phyloP scores from a whole-genome alignment of 228 moss, liverwort and hornwort genomes.

The Sphagnum fallax region DNA sequence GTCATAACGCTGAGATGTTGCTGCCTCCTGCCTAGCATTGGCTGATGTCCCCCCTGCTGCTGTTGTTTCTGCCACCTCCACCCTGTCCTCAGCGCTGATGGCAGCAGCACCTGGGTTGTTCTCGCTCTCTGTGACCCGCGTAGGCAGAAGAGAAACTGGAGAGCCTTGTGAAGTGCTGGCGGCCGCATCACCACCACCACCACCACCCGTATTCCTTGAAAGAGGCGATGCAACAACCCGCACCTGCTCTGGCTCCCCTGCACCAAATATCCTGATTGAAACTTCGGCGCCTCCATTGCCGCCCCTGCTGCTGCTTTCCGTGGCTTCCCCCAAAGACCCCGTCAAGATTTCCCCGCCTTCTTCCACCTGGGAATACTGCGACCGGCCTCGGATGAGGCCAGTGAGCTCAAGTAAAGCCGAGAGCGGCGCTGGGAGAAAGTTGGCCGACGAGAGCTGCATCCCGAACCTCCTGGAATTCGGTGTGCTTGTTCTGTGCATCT shows the following conservation, averaged over 20 bases:
- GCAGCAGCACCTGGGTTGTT: slow-evolving; percentile 34
- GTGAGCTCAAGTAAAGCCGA: slow-evolving; percentile 47
- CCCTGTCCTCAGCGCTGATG: slow-evolving; percentile 70
- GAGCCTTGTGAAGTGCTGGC: slow-evolving; percentile 53
- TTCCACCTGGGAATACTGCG: slow-evolving; percentile 33
- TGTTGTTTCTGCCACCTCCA: slow-evolving; percentile 53
- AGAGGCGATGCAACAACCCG: slow-evolving; percentile 22
- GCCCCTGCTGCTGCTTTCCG: slow-evolving; percentile 23
- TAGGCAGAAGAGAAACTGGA: slow-evolving; percentile 56
- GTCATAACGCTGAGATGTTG: slow-evolving; percentile 78
- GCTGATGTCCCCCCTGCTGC: slow-evolving; percentile 50
- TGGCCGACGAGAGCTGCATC: slow-evolving; percentile 36
- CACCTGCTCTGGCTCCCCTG: slow-evolving; percentile 45
- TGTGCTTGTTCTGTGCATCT: slow-evolving; percentile 32
- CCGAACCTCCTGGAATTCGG: slow-evolving; percentile 42
- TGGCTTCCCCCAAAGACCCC: slow-evolving; percentile 29
- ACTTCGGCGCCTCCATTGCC: slow-evolving; percentile 60
- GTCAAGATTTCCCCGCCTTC: slow-evolving; percentile 26
- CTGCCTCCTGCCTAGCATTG: slow-evolving; percentile 72
- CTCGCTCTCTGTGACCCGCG: slow-evolving; percentile 65
- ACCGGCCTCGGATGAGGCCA: slow-evolving; percentile 39
- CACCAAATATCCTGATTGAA: slow-evolving; percentile 57
- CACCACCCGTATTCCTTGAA: slow-evolving; percentile 20
- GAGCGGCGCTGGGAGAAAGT: slow-evolving; percentile 37
- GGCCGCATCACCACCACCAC: slow-evolving; percentile 13